These are phyloP conservation scores for Phytophthora nicotianae DNA, from an alignment of 352 stramenopile genomes.

Conservation along the genomic window DNA sequence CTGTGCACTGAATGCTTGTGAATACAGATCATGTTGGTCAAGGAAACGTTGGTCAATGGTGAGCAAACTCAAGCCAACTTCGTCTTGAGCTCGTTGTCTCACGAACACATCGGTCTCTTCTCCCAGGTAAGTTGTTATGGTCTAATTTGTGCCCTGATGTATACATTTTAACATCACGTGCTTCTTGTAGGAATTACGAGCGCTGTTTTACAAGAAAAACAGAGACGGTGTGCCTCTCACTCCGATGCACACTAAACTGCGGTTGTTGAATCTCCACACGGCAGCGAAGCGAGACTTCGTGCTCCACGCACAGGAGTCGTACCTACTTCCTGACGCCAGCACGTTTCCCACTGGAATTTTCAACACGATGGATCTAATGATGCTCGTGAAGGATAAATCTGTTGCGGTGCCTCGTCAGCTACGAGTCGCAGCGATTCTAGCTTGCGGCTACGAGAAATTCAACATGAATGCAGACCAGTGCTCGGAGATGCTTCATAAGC, in stretches of 20 bases:
- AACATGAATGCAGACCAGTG: conserved; percentile 66
- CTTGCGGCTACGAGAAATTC: conserved; percentile 77
- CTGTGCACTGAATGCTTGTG: background rate
- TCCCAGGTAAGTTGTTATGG: conserved; percentile 42
- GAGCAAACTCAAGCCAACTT: conserved; percentile 89
- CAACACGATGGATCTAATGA: conserved; percentile 86
- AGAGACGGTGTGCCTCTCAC: conserved; percentile 47
- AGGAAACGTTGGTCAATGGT: conserved; percentile 75
- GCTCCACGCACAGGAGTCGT: conserved; percentile 64
- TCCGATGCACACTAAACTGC: conserved; percentile 76
- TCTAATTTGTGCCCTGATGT: background rate
- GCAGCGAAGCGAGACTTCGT: conserved; percentile 73
- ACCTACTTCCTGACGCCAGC: conserved; percentile 57
- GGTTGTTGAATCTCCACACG: conserved; percentile 74
- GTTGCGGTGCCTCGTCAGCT: conserved; percentile 59
- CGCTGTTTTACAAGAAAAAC: conserved; percentile 74
- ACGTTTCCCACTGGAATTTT: conserved; percentile 69
- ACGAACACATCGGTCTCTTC: conserved; percentile 79
- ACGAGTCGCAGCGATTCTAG: conserved; percentile 74
- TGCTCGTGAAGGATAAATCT: conserved; percentile 80
- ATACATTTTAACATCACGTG: background rate
- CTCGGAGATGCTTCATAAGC: conserved; percentile 62
- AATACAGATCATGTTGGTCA: conserved; percentile 72
- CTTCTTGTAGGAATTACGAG: conserved; percentile 61
- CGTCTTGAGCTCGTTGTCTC: conserved; percentile 78